phyloP scores from a whole-genome alignment of 2,329 filamentous ascomycete species.

The Cytospora leucostoma region DNA sequence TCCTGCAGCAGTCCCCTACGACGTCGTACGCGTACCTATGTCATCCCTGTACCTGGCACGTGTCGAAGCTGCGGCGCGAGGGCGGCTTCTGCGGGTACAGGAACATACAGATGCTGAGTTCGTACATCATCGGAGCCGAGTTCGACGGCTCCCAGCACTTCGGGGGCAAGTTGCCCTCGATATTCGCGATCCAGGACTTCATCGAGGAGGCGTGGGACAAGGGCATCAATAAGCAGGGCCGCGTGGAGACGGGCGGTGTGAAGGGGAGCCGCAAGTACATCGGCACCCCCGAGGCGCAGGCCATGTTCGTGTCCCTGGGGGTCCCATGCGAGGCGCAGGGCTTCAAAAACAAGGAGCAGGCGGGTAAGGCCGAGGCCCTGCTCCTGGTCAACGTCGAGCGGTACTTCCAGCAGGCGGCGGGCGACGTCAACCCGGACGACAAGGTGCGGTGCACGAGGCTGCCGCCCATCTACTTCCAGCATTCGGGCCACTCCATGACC shows the following conservation, averaged over 20 bases:
- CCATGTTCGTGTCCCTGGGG: conserved; percentile 69
- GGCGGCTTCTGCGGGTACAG: conserved; percentile 94
- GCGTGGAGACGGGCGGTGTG: conserved; percentile 83
- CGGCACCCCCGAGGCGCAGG: conserved; percentile 87
- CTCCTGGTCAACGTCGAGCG: conserved; percentile 69
- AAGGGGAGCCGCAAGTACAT: conserved; percentile 92
- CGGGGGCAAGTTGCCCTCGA: conserved; percentile 64
- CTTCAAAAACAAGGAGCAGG: conserved; percentile 50
- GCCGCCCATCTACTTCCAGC: conserved; percentile 88
- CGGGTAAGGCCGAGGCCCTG: conserved; percentile 51
- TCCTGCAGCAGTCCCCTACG: conserved; percentile 64
- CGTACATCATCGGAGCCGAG: conserved; percentile 67
- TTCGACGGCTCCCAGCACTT: conserved; percentile 63
- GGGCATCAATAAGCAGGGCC: conserved; percentile 74
- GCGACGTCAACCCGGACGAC: conserved; percentile 48
- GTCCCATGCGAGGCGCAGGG: conserved; percentile 69
- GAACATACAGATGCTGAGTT: conserved; percentile 89
- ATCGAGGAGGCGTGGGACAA: conserved; percentile 89
- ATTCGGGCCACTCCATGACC: conserved; percentile 85
- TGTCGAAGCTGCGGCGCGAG: conserved; percentile 80
- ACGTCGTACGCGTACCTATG: conserved; percentile 79
- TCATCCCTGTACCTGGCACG: conserved; percentile 71
- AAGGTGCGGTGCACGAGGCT: conserved; percentile 72
- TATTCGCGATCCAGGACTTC: conserved; percentile 80
- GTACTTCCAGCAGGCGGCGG: conserved; percentile 65